Evolutionary conservation across 2,329 filamentous ascomycete species (phyloP), one percentile per base, ranked within the genome.

Genomic region (Escovopsis weberi): DNA sequence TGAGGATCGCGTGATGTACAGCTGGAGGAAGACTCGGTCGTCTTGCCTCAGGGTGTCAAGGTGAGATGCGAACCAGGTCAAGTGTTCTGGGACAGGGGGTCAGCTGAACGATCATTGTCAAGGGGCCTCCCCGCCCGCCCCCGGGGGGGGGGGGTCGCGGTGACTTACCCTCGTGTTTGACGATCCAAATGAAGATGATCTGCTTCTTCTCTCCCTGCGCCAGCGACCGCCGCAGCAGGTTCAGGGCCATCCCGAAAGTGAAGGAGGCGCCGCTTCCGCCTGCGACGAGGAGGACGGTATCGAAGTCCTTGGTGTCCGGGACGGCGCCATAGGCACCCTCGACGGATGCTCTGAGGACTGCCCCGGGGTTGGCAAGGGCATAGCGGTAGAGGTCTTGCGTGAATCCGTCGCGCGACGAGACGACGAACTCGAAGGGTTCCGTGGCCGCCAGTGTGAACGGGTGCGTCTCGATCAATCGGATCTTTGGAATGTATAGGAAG

Each of bases 241-340:
- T 53, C 35, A 65, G 55, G 6, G 60, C 61, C 19, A 57, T 58
- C 37, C 66, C 65, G 37, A 65, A 58, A 6, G 64, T 63, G 53
- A 79, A 80, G 28, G 69, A 77, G 2, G 72, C 75, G 2, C 77
- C 76, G 40, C 72, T 74, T 4, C 76, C 77, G 11, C 75, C 76
- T 4, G 74, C 72, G 33, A 80, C 63, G 35, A 80, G 58, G n/a
- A 80, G 59, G 6, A 77, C 62, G 47, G 70, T 72, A 52, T 78
- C 71, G 46, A 66, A 73, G 12, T 63, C 57, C 42, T 65, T 61
- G 0, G 72, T 66, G 44, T 74, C 62, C 0, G 74, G 73, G 23
- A 72, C 59, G 1, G 26, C 26, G 26, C 76, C 76, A 44, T 80
- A 80, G 0, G 75, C 68, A 0, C 76, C 75, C 44, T 80, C 74